A percentile compares a stretch with the other conserved stretches of the same genome.
These are phyloP conservation scores for Sclerotinia trifoliorum DNA, from an alignment of 2,329 filamentous ascomycete genomes.

Conservation along the genomic window DNA sequence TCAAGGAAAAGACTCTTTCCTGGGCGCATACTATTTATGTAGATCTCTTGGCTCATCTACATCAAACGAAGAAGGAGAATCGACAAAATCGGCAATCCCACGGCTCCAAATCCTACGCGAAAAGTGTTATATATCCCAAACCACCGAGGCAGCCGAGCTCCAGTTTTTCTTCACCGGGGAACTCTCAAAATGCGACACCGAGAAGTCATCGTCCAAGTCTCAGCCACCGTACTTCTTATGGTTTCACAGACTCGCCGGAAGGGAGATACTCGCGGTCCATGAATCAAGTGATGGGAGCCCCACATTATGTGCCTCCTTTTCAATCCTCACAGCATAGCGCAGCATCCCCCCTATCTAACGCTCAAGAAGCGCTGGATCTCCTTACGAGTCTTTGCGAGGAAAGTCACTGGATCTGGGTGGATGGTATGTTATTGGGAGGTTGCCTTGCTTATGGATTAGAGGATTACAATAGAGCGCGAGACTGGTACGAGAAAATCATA, in stretches of 20 bases:
- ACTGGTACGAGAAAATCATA: conserved; percentile 69
- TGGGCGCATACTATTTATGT: conserved; percentile 73
- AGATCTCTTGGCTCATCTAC: conserved; percentile 64
- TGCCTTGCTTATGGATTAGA: conserved; percentile 90
- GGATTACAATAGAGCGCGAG: conserved; percentile 72
- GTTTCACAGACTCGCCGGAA: conserved; percentile 22
- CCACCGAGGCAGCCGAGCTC: conserved; percentile 39
- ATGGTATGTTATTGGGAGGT: conserved; percentile 87
- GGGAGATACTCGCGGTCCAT: conserved; percentile 24
- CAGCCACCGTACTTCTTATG: conserved; percentile 12
- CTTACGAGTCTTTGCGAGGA: conserved; percentile 74
- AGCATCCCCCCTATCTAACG: conserved; percentile 44
- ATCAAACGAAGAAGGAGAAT: conserved; percentile 54
- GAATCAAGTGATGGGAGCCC: conserved; percentile 29
- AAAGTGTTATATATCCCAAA: conserved; percentile 56
- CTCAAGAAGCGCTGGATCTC: conserved; percentile 65
- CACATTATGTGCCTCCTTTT: conserved; percentile 36
- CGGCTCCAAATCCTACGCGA: conserved; percentile 44
- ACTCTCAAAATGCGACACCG: not conserved
- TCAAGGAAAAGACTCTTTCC: conserved; percentile 66
- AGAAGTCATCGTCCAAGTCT: conserved; percentile 12
- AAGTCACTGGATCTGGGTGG: conserved; percentile 83
- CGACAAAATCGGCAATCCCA: conserved; percentile 39
- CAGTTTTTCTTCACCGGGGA: conserved; percentile 28
- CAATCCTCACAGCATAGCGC: conserved; percentile 27